Evolutionary conservation across 2,329 filamentous ascomycete genomes (phyloP).

Genomic region (Aspergillus intermedius): DNA sequence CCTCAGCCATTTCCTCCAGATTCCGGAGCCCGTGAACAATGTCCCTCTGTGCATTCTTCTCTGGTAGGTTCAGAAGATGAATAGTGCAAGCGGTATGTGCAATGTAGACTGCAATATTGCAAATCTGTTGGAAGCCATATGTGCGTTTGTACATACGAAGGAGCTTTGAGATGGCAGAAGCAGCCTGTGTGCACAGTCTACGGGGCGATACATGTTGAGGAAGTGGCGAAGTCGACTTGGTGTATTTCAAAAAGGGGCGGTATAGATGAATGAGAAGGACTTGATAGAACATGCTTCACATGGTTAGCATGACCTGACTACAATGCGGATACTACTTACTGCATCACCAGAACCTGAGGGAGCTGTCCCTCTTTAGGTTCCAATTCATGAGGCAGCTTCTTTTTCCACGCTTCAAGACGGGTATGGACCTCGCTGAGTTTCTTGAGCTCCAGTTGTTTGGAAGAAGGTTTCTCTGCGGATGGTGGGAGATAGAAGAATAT

Average conservation of each 20-base stretch:
- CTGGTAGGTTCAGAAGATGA: constrained; percentile 84
- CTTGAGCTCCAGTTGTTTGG: constrained; percentile 80
- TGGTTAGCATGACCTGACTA: constrained; percentile 11
- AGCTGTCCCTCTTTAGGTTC: constrained; percentile 84
- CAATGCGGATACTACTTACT: constrained; percentile 56
- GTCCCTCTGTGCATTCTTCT: constrained; percentile 83
- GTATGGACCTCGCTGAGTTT: constrained; percentile 88
- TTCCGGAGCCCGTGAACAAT: constrained; percentile 87
- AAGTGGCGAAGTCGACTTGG: constrained; percentile 70
- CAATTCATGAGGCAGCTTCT: constrained; percentile 74
- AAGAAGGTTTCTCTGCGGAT: constrained; percentile 54
- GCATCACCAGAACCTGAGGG: constrained; percentile 73
- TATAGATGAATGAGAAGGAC: constrained; percentile 93
- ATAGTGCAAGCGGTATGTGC: constrained; percentile 90
- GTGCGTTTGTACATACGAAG: constrained; percentile 88
- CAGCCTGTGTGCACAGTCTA: constrained; percentile 84
- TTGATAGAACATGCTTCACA: constrained; percentile 87
- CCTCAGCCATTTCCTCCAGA: constrained; percentile 89
- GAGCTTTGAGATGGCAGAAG: constrained; percentile 84
- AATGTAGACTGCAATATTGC: constrained; percentile 95
- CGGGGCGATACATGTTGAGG: constrained; percentile 83
- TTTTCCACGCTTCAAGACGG: constrained; percentile 81
- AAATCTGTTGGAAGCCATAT: constrained; percentile 87
- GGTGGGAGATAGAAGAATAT: constrained; percentile 84
- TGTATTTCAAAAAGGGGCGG: constrained; percentile 89